These are phyloP conservation scores for Plasmodiophora brassicae DNA, from an alignment of 208 protist genomes.

Conservation along the genomic window DNA sequence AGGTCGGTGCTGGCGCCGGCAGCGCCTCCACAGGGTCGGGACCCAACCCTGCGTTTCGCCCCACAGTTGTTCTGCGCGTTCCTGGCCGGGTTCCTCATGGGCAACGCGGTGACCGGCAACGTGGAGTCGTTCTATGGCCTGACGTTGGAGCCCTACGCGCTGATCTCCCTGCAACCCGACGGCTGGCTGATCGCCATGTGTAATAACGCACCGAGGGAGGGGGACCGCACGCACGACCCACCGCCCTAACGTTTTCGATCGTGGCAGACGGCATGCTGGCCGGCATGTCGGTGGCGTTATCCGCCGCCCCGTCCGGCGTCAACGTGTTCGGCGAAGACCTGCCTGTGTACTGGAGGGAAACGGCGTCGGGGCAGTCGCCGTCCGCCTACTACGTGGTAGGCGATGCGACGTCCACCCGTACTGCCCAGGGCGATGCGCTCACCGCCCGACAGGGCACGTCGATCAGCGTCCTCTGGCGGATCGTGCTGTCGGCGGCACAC, in stretches of 20 bases:
- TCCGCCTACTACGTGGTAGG: not conserved
- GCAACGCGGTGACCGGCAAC: too few species aligned
- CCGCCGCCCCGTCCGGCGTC: not conserved
- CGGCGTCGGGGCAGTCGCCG: not conserved
- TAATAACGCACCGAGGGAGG: not conserved
- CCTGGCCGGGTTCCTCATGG: not conserved
- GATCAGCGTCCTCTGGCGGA: not conserved
- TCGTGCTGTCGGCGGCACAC: not conserved
- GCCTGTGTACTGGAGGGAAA: not conserved
- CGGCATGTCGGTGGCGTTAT: not conserved
- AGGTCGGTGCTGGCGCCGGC: not conserved
- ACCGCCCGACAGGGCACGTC: not conserved
- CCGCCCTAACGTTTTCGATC: not conserved
- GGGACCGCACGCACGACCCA: not conserved
- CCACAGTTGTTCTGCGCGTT: not conserved
- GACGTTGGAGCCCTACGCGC: too few species aligned
- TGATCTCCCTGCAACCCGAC: too few species aligned
- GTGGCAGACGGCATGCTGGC: not conserved
- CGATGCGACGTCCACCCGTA: not conserved
- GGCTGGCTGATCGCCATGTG: not conserved
- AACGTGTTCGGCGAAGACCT: not conserved
- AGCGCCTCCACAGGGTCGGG: not conserved
- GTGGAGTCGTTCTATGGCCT: too few species aligned
- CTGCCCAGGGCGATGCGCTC: not conserved
- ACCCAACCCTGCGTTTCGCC: too few species aligned